Evolutionary conservation across 306 rosid genomes (phyloP).

Genomic region (Parietaria judaica): DNA sequence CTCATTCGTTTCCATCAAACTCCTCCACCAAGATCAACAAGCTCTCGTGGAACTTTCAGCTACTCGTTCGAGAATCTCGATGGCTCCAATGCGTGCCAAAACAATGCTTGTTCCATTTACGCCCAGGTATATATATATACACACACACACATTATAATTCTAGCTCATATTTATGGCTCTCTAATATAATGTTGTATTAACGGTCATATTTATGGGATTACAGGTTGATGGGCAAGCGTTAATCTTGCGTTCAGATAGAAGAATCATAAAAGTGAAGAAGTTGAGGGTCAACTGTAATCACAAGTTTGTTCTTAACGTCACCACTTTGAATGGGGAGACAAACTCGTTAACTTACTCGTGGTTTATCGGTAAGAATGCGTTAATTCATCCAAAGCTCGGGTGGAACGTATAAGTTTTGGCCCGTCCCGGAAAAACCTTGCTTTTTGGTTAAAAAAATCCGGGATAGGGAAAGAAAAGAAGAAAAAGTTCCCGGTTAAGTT

Average conservation of each 20-base stretch:
- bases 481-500: too few relatives aligned
- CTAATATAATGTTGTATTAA: background rate
- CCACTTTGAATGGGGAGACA: conserved; percentile 32
- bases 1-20: conserved; percentile 29
- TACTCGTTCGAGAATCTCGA: conserved; percentile 28
- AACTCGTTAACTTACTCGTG: conserved; percentile 50
- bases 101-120: conserved; percentile 32
- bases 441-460: too few relatives aligned
- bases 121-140: conserved; percentile 28
- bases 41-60: conserved; percentile 39
- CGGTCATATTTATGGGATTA: conserved; percentile 9
- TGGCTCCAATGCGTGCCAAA: conserved; percentile 50
- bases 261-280: conserved; percentile 26
- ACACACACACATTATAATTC: too few relatives aligned
- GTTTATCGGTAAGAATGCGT: conserved; percentile 42
- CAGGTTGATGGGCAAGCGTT: conserved; percentile 50
- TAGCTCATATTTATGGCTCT: too few relatives aligned
- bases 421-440: too few relatives aligned
- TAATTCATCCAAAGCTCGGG: background rate
- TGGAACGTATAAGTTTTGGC: too few relatives aligned
- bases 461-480: too few relatives aligned
- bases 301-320: conserved; percentile 37
- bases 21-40: conserved; percentile 39
- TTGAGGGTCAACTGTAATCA: conserved; percentile 39
- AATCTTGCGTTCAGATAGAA: conserved; percentile 32